A percentile compares a stretch with the other conserved stretches of the same genome.
Evolutionary conservation across 495 filamentous ascomycete species (phyloP).

Genomic region (Neurospora tetraspora): DNA sequence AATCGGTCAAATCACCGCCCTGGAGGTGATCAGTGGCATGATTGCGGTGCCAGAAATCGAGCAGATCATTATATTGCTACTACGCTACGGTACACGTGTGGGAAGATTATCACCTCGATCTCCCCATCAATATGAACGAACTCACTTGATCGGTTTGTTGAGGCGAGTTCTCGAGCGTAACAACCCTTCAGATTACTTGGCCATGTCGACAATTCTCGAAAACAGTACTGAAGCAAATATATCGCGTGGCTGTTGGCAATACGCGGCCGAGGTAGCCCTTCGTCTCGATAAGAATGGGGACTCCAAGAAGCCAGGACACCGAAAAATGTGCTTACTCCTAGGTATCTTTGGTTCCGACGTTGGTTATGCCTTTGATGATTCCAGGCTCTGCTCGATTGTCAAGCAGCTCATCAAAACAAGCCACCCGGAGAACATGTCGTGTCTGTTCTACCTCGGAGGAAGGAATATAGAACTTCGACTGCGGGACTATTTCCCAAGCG

Average conservation of each 20-base stretch:
- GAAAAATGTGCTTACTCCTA: not conserved
- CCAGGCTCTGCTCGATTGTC: not conserved
- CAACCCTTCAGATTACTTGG: not conserved
- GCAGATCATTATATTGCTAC: not conserved
- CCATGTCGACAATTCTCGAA: not conserved
- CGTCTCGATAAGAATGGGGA: not conserved
- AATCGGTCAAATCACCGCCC: not conserved
- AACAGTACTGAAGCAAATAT: conserved; percentile 2
- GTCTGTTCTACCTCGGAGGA: not conserved
- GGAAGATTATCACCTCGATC: not conserved
- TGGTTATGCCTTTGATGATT: conserved; percentile 1
- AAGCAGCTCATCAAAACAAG: not conserved
- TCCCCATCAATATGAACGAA: not conserved
- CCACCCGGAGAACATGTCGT: not conserved
- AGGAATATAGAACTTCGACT: not conserved
- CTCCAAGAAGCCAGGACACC: not conserved
- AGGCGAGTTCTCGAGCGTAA: not conserved
- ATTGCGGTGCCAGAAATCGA: not conserved
- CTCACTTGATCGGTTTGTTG: not conserved
- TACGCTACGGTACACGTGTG: not conserved
- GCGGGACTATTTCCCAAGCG: not conserved
- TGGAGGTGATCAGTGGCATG: not conserved
- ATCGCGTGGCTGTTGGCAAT: conserved; percentile 1
- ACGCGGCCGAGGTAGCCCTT: not conserved
- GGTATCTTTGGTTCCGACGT: not conserved